Percentiles rank a stretch among this genome's conserved stretches.
Conservation (phyloP, 495 filamentous ascomycete species). For the Penicillium malachiteum region DNA sequence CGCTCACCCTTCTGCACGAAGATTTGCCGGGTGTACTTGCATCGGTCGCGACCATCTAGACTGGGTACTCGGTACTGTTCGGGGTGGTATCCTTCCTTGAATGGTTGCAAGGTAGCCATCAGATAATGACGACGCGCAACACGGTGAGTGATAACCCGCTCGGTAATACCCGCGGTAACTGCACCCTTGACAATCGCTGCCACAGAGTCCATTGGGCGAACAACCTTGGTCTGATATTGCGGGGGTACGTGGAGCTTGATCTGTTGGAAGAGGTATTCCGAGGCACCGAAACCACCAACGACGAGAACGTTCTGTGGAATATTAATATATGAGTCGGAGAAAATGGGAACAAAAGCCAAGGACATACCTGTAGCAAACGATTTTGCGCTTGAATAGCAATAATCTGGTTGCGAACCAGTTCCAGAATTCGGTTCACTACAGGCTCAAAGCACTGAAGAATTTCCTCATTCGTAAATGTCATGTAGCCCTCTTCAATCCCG, state of each 20-base stretch:
- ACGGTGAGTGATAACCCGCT: constrained; percentile 93
- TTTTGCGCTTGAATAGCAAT: constrained; percentile 80
- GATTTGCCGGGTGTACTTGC: constrained; percentile 98
- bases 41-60: constrained; percentile 93
- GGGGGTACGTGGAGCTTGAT: constrained; percentile 78
- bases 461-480: constrained; percentile 82
- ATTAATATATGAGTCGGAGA: constrained; percentile 17
- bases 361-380: constrained; percentile 63
- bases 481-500: constrained; percentile 77
- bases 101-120: constrained; percentile 97
- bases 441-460: constrained; percentile 81
- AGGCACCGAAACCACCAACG: constrained; percentile 77
- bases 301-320: constrained; percentile 64
- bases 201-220: constrained; percentile 82
- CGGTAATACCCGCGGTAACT: constrained; percentile 90
- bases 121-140: constrained; percentile 98
- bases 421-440: constrained; percentile 74
- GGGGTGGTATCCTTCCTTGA: constrained; percentile 98
- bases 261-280: constrained; percentile 81
- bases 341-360: neutral
- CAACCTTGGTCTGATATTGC: constrained; percentile 76
- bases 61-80: constrained; percentile 97
- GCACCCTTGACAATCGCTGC: constrained; percentile 80
- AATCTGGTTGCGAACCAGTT: constrained; percentile 77
- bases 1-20: constrained; percentile 99